Evolutionary conservation across 345 rosid genomes (phyloP), one percentile per base, ranked within the genome.

Genomic region (Eucalyptus erythrocorys): DNA sequence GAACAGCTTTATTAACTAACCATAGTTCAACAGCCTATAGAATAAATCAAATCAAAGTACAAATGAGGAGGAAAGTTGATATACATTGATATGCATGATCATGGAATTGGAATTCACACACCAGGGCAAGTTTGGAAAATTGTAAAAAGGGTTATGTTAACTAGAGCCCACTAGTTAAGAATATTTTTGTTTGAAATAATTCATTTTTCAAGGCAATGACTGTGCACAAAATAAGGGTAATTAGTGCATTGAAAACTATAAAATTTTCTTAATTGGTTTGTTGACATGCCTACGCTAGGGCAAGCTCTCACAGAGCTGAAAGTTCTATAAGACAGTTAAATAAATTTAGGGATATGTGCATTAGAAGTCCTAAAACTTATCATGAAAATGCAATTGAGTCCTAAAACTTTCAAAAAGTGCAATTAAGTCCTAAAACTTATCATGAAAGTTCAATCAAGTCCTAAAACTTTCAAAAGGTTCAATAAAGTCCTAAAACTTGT

Each of bases 11-110:
- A 71, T 94, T 93, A 53, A 93, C 92, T 48, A 94, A 85, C 94
- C 96, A 93, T 37, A 93, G 88, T 87, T 94, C 95, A 53, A 94
- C 96, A 61, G 94, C 96, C 95, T 94, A 91, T 48, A 91, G 64
- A 88, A 61, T 48, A 45, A 87, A 27, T 76, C 8, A 76, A 76
- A 76, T 40, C 49, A 91, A 53, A 86, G 49, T 47, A 43, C 47
- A 76, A 76, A 76, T 76, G 30, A 76, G 84, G 22, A 81, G 53
- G 32, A 80, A 86, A 34, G 47, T 8, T 71, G 13, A 19, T 21
- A 71, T 40, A 24, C 47, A 76, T 21, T 37, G 84, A 37, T 76
- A 76, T 76, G 47, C 47, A 40, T 40, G 47, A 76, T 40, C 47
- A 76, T 76, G 27, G 43, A 11, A 76, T 76, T 40, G 84, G 84